Evolutionary conservation across 2,329 filamentous ascomycete species (phyloP).

Genomic region (Xylariaceae sp.): DNA sequence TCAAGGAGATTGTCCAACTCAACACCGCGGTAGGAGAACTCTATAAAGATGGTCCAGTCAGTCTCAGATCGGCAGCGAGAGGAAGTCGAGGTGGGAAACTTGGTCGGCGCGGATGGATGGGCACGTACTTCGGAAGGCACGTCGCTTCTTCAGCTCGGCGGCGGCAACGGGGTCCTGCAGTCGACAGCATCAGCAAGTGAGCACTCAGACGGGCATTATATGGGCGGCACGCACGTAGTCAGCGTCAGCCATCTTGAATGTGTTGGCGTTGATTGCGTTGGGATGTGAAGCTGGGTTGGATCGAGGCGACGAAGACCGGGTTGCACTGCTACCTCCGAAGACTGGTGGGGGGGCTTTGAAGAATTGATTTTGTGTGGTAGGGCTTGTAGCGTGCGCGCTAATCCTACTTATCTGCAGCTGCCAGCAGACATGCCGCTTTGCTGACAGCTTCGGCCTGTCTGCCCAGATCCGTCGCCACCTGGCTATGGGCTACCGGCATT

Average conservation of each 20-base stretch:
- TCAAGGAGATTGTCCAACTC: constrained; percentile 99
- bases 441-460: too few species aligned
- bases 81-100: not conserved
- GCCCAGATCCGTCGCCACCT: too few species aligned
- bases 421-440: too few species aligned
- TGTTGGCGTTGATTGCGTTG: not conserved
- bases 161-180: constrained; percentile 91
- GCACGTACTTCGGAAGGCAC: constrained; percentile 19
- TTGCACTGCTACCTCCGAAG: too few species aligned
- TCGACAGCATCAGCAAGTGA: not conserved
- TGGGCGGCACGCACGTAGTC: not conserved
- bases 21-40: constrained; percentile 99
- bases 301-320: too few species aligned
- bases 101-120: not conserved
- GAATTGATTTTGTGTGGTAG: too few species aligned
- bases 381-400: too few species aligned
- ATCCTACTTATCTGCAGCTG: too few species aligned
- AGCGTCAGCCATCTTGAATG: not conserved
- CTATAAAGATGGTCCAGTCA: constrained; percentile 76
- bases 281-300: too few species aligned
- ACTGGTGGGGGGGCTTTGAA: too few species aligned
- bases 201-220: not conserved
- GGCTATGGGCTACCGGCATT: too few species aligned
- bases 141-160: constrained; percentile 95
- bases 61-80: not conserved